Base-by-base conservation (phyloP, 257 asterid species). In the Orobanche coerulescens region DNA sequence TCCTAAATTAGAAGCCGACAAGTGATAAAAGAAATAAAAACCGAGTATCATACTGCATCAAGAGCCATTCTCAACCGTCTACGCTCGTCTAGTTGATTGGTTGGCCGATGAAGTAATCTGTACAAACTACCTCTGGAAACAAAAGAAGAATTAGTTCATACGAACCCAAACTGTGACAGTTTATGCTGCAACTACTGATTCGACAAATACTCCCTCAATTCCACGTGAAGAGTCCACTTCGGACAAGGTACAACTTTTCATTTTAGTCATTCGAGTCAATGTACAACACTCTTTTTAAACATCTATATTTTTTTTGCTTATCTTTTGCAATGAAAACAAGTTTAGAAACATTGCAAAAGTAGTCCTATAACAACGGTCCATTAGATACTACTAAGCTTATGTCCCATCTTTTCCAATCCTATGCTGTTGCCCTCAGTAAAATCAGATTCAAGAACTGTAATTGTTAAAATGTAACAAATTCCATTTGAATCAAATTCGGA, bases 21-120 rank as follows among this genome's bases (percentile, higher is more conserved):
- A 71, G 59, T 33, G 61, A 71, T 28, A 28, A 34, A 13, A 24
- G 58, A 18, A 62, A 18, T 23, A 25, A 18, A 31, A 34, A 67
- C 34, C 18, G 66, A 65, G 62, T 19, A 68, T 70, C 89, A 81
- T 91, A 91, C 97, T 56, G 95, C 85, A 75, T 91, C 97, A 68
- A 91, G 84, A 68, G 97, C 96, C 94, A 91, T 82, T 86, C 81
- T 91, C 73, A 91, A 68, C 56, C 96, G 90, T 64, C 93, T 81
- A 66, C 96, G 95, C 65, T 85, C 96, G 56, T 91, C 96, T 66
- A 91, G 79, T 72, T 87, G 97, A 67, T 83, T 87, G 84, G 83
- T 85, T 66, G 96, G 85, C 47, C 97, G 96, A 78, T 91, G 97
- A 62, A 91, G 42, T 69, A 91, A 75, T 71, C 96, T 83, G 79